A percentile compares a stretch with the other conserved stretches of the same genome.
Evolutionary conservation across 2,329 filamentous ascomycete genomes (phyloP).

Genomic region (Verticillium nubilum): DNA sequence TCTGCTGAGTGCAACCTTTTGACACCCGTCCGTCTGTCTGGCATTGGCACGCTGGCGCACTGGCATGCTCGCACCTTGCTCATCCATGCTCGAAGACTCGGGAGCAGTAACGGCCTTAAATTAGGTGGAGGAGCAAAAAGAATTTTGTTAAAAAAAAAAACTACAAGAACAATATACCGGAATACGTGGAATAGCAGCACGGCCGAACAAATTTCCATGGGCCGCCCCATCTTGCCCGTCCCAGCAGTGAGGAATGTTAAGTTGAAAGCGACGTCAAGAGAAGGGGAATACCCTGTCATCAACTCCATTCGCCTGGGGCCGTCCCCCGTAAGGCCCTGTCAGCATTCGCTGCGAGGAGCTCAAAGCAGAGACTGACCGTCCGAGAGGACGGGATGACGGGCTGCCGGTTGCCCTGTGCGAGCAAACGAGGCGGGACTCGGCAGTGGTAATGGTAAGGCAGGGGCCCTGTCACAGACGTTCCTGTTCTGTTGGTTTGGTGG

Average conservation of each 20-base stretch:
- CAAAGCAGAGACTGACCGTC: background rate
- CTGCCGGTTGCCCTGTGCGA: background rate
- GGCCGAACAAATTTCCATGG: background rate
- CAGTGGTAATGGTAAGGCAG: background rate
- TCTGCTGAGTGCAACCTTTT: background rate
- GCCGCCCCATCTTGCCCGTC: background rate
- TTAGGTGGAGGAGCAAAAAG: background rate
- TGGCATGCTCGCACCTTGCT: background rate
- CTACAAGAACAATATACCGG: too few species aligned
- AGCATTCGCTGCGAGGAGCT: background rate
- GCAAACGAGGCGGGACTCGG: background rate
- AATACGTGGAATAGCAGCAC: background rate
- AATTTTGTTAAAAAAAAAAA: background rate
- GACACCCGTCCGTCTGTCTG: background rate
- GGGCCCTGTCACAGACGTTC: background rate
- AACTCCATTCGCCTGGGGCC: background rate
- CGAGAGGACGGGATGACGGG: background rate
- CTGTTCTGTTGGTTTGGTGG: background rate
- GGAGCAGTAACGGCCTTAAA: background rate
- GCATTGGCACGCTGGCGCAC: background rate
- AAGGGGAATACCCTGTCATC: conserved; percentile 2
- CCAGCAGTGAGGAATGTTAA: conserved; percentile 3
- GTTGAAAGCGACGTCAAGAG: background rate
- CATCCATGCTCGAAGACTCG: background rate
- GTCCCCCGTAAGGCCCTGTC: background rate